Evolutionary conservation across 805 yeast genomes (phyloP).

Genomic region (Babjeviella inositovora): DNA sequence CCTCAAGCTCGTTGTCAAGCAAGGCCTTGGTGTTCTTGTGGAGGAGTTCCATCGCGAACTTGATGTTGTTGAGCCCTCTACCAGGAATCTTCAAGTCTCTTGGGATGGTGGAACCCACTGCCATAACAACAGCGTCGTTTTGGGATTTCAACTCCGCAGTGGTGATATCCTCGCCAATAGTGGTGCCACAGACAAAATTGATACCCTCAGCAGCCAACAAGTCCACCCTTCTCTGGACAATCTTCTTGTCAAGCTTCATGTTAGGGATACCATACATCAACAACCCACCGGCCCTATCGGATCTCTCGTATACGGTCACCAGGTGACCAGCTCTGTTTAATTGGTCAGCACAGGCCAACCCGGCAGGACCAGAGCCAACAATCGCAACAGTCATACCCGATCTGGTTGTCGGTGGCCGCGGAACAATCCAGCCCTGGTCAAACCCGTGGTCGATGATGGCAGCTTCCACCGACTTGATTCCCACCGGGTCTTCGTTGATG

Average conservation of each 20-base stretch:
- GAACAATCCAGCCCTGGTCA: constrained; percentile 92
- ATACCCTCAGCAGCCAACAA: constrained; percentile 84
- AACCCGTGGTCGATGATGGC: constrained; percentile 94
- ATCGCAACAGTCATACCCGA: constrained; percentile 79
- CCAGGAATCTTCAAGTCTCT: constrained; percentile 92
- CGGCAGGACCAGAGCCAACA: constrained; percentile 96
- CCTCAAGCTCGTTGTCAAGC: constrained; percentile 65
- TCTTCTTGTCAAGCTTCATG: constrained; percentile 89
- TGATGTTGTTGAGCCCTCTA: constrained; percentile 77
- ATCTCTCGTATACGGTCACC: constrained; percentile 85
- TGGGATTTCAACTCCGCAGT: constrained; percentile 47
- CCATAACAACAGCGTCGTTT: constrained; percentile 76
- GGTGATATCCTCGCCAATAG: constrained; percentile 72
- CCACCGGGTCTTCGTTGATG: constrained; percentile 88
- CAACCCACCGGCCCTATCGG: constrained; percentile 93
- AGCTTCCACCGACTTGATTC: constrained; percentile 89
- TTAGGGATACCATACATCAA: constrained; percentile 99
- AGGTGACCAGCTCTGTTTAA: constrained; percentile 89
- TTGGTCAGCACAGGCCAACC: constrained; percentile 94
- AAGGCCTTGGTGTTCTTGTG: constrained; percentile 83
- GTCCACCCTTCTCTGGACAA: constrained; percentile 88
- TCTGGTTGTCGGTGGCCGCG: constrained; percentile 61
- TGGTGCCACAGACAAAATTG: constrained; percentile 56
- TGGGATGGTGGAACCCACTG: constrained; percentile 94
- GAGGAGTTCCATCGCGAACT: constrained; percentile 87